Base-by-base conservation (phyloP, 331 rosid genomes). In the Spiraea crenata region DNA sequence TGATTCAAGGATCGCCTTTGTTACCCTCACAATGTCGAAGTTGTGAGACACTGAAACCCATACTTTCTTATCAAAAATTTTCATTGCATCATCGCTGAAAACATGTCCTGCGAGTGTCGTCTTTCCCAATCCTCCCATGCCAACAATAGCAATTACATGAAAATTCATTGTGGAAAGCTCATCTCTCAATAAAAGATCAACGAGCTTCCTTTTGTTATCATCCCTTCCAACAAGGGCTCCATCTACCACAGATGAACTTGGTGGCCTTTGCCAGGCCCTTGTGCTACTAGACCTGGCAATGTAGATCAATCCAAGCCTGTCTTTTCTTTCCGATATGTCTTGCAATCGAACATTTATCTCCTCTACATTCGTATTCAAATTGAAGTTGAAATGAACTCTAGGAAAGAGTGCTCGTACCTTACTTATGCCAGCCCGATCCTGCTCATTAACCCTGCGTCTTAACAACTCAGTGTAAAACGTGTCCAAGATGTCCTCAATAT, bases 181-280 rank as follows among this genome's bases (percentile, higher is more conserved):
- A 2, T 4, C 9, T 41, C 7, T 3, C 4, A 49, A 16, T 12
- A 62, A 6, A 7, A 41, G 5, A 1, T 20, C 67, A 41, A 63
- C n/a, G 19, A 63, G 17, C 37, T 41, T 5, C 3, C 4, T 8
- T 11, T 19, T 41, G 11, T 63, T 50, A 5, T 5, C 9, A 6
- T 41, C 67, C 1, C 67, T 72, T 13, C 84, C 78, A 5, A 48
- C 5, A 19, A 67, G 37, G 2, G n/a, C 35, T 63, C 51, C 67
- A 41, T 40, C 67, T 19, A 25, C 13, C 13, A 5, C 2, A n/a
- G 37, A 9, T 9, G 51, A 63, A 41, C 67, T 63, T 10, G 67
- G 67, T 41, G 67, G 50, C 1, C 7, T 63, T 19, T 62, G 17
- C 35, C 49, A 9, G 8, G 8, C 49, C 49, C 9, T 25, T 25